A percentile compares a stretch with the other conserved stretches of the same genome.
Evolutionary conservation across 2,329 filamentous ascomycete species (phyloP).

Genomic region (Penicillium sp.): DNA sequence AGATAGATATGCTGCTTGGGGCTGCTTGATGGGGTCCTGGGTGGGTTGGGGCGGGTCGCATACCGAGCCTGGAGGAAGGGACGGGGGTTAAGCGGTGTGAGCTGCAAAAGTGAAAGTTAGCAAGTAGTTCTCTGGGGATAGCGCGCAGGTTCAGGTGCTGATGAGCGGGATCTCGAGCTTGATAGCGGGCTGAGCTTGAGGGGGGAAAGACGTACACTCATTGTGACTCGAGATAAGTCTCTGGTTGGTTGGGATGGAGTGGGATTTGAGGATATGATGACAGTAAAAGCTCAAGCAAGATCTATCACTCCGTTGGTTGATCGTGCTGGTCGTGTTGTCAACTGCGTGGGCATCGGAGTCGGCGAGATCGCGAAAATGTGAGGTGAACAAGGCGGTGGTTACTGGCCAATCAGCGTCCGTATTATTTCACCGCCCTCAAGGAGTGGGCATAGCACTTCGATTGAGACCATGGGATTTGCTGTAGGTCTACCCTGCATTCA

Average conservation of each 20-base stretch:
- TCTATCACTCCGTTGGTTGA: constrained; percentile 5
- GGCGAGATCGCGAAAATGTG: constrained; percentile 36
- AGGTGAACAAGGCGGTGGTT: constrained; percentile 23
- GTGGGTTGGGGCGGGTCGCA: constrained; percentile 36
- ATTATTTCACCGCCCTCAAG: constrained; percentile 27
- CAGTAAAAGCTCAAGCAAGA: neutral
- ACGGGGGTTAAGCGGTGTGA: constrained; percentile 93
- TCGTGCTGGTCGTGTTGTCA: constrained; percentile 16
- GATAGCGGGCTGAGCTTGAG: constrained; percentile 1
- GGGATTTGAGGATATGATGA: neutral
- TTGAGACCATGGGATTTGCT: neutral
- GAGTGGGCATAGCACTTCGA: neutral
- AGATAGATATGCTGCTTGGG: neutral
- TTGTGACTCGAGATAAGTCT: constrained; percentile 16
- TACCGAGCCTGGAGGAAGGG: constrained; percentile 93
- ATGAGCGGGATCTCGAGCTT: constrained; percentile 9
- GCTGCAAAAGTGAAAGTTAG: constrained; percentile 47
- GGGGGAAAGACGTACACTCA: constrained; percentile 32
- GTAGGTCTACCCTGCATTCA: neutral
- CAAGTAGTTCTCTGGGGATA: neutral
- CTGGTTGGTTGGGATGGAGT: neutral
- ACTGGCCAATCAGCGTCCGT: neutral
- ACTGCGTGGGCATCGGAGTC: constrained; percentile 16
- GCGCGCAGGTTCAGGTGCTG: neutral
- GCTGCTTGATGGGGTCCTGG: neutral